A percentile compares a stretch with the other conserved stretches of the same genome.
Evolutionary conservation across 2,329 filamentous ascomycete species (phyloP).

Genomic region (Calycina marina): DNA sequence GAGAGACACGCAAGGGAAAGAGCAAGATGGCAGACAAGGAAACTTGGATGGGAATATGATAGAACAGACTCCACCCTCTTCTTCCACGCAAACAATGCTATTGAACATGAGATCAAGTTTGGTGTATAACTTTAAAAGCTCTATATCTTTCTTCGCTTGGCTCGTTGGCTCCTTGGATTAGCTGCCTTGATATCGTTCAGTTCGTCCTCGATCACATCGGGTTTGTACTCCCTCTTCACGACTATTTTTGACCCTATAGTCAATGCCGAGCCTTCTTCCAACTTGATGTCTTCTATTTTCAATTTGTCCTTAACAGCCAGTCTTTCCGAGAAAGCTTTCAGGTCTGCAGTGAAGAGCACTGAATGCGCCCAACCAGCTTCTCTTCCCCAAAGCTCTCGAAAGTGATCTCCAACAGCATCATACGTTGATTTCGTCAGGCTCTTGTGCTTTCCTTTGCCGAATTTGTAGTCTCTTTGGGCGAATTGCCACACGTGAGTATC

Average conservation of each 20-base stretch:
- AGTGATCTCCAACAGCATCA: conserved; percentile 79
- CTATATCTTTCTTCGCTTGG: conserved; percentile 15
- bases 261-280: conserved; percentile 19
- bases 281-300: conserved; percentile 28
- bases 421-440: conserved; percentile 83
- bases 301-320: conserved; percentile 31
- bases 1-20: no score
- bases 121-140: background rate
- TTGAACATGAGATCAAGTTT: no score
- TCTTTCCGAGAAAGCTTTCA: conserved; percentile 66
- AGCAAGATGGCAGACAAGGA: no score
- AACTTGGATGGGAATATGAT: background rate
- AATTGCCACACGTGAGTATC: conserved; percentile 99
- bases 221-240: conserved; percentile 13
- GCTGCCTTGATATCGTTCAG: conserved; percentile 11
- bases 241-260: conserved; percentile 11
- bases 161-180: conserved; percentile 13
- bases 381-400: conserved; percentile 76
- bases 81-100: no score
- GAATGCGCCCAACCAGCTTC: conserved; percentile 97
- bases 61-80: no score
- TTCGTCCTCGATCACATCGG: conserved; percentile 11
- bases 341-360: conserved; percentile 86
- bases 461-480: conserved; percentile 87
- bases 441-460: conserved; percentile 69